Evolutionary conservation across 768 basidiomycete species (phyloP), one percentile per base, ranked within the genome.

Genomic region (Chiua virens): DNA sequence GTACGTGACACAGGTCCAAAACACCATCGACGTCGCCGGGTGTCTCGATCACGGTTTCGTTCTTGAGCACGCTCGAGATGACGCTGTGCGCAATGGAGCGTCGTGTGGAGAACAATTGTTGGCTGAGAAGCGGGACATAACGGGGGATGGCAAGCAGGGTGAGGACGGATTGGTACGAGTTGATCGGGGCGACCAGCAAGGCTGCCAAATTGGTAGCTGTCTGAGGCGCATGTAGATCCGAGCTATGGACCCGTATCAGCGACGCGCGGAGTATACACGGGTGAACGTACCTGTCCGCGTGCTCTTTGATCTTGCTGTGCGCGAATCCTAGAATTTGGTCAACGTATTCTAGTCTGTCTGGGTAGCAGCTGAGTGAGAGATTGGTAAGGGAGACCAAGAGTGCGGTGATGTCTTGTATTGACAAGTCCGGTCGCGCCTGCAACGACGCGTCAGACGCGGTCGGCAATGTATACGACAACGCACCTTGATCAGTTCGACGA

Each of bases 391-490:
- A 99, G 17, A 98, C 95, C 46, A 98, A 77, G 18, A 98, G 83
- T 0, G 96, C 97, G 0, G 97, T 98, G 67, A 98, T 87, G 63
- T 99, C 97, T 69, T 98, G 96, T 65, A 99, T 92, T 41, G 93
- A 92, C 28, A 99, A 73, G 69, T 99, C 97, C 13, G 97, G 97
- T 53, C 97, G 89, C 53, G 96, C 95, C 94, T 96, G 63, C 4
- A 20, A 42, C 41, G 17, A 27, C 11, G 30, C 40, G 36, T 66
- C 21, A 58, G 53, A 18, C 15, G 0, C 14, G 17, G 5, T 32
- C 28, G 14, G 28, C 11, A 14, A 14, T 39, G 14, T 11, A n/a
- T 21, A 22, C 47, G 18, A 14, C 39, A 18, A 65, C 80, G 18
- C 58, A 92, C 94, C 82, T 95, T 97, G 77, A 99, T 95, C 23